phyloP scores from a whole-genome alignment of 371 early-diverging fungal genomes.

The Cokeromyces recurvatus region DNA sequence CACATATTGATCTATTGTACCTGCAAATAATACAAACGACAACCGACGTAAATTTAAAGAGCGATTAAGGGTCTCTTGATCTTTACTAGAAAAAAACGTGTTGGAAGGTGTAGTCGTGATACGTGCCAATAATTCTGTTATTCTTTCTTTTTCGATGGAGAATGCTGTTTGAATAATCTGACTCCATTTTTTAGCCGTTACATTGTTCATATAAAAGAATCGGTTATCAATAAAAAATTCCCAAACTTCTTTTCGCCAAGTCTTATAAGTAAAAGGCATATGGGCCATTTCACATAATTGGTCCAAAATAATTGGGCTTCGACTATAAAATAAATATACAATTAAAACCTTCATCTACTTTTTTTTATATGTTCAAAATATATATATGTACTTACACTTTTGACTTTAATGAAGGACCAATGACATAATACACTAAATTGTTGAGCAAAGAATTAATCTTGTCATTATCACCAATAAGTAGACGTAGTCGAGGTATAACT shows the following conservation, averaged over 20 bases:
- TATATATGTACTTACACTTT: conserved; percentile 42
- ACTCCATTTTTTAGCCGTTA: conserved; percentile 60
- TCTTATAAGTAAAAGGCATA: conserved; percentile 60
- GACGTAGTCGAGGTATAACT: conserved; percentile 67
- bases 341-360: background rate
- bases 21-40: conserved; percentile 76
- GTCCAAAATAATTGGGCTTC: conserved; percentile 35
- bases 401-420: conserved; percentile 66
- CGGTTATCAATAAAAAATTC: conserved; percentile 70
- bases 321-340: conserved; percentile 18
- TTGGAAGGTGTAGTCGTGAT: conserved; percentile 66
- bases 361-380: too few relatives aligned
- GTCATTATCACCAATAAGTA: conserved; percentile 70
- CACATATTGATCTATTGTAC: conserved; percentile 73
- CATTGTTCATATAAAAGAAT: conserved; percentile 63
- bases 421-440: conserved; percentile 78
- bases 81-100: conserved; percentile 77
- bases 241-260: conserved; percentile 82
- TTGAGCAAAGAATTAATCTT: conserved; percentile 57
- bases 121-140: conserved; percentile 68
- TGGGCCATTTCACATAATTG: conserved; percentile 55
- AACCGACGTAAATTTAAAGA: conserved; percentile 70
- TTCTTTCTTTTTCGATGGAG: conserved; percentile 68
- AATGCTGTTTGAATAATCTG: conserved; percentile 62
- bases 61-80: conserved; percentile 71